These are phyloP conservation scores for Exophiala sp. DNA, from an alignment of 2,329 filamentous ascomycete species.

Conservation along the genomic window DNA sequence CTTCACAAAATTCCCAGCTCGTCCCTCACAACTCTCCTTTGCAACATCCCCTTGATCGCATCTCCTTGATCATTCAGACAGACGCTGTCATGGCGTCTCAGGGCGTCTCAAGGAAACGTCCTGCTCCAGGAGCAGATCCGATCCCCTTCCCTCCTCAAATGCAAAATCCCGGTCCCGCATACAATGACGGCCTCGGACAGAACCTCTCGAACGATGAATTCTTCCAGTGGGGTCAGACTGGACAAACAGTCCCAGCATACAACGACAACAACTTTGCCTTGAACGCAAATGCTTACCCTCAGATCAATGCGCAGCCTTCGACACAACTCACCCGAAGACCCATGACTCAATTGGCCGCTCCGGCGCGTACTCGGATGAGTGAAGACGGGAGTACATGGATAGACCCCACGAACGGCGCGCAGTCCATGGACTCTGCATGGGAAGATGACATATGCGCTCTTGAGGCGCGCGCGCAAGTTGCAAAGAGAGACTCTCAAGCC, in stretches of 20 bases:
- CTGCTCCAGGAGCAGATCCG: slow-evolving; percentile 69
- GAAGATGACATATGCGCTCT: slow-evolving; percentile 70
- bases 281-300: slow-evolving; percentile 41
- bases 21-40: neutral
- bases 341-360: slow-evolving; percentile 33
- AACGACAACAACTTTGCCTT: slow-evolving; percentile 52
- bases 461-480: slow-evolving; percentile 73
- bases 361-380: slow-evolving; percentile 12
- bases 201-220: slow-evolving; percentile 52
- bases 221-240: slow-evolving; percentile 52
- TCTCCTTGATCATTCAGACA: neutral
- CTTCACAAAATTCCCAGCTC: neutral
- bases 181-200: slow-evolving; percentile 42
- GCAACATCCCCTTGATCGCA: no score
- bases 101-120: slow-evolving; percentile 61
- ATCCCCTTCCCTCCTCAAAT: slow-evolving; percentile 54
- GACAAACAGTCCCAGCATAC: slow-evolving; percentile 39
- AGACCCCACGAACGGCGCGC: slow-evolving; percentile 36
- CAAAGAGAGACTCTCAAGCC: slow-evolving; percentile 80
- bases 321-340: slow-evolving; percentile 43
- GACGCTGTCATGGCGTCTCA: slow-evolving; percentile 32
- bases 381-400: slow-evolving; percentile 32
- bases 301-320: slow-evolving; percentile 32
- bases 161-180: slow-evolving; percentile 37
- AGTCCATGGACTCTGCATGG: slow-evolving; percentile 42